These are phyloP conservation scores for Blastomyces percursus DNA, from an alignment of 2,329 filamentous ascomycete species.

Conservation along the genomic window DNA sequence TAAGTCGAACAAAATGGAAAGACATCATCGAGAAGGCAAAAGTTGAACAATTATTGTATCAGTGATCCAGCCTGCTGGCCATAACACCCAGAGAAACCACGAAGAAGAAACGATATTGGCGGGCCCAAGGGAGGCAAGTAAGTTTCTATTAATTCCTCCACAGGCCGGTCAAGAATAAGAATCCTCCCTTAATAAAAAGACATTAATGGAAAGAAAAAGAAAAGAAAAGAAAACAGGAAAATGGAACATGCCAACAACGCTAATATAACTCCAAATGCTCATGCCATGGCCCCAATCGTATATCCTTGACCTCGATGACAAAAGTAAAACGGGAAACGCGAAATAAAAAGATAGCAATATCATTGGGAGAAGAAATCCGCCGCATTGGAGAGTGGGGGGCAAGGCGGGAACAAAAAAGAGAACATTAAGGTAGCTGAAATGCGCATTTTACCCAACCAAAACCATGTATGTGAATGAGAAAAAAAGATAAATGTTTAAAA, in stretches of 20 bases:
- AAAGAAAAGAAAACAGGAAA: not conserved
- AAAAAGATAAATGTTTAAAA: not conserved
- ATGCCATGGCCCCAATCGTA: constrained; percentile 2
- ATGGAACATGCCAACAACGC: not conserved
- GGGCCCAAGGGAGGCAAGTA: not conserved
- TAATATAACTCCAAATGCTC: constrained; percentile 5
- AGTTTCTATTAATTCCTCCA: not conserved
- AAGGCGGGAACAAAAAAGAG: not conserved
- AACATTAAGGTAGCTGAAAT: too few species aligned
- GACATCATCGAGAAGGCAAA: not conserved
- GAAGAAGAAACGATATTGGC: not conserved
- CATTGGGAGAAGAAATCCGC: not conserved
- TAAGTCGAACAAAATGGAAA: not conserved
- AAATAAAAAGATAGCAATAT: not conserved
- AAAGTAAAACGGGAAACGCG: not conserved
- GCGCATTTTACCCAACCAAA: too few species aligned
- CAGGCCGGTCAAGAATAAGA: not conserved
- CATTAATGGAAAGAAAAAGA: not conserved
- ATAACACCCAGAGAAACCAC: not conserved
- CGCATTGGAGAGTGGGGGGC: not conserved
- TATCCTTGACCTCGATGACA: constrained; percentile 3
- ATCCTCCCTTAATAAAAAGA: not conserved
- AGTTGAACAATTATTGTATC: too few species aligned
- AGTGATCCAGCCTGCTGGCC: too few species aligned
- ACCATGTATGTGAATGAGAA: too few species aligned